These are phyloP conservation scores for Geosmithia flava DNA, from an alignment of 2,329 filamentous ascomycete genomes.

Conservation along the genomic window DNA sequence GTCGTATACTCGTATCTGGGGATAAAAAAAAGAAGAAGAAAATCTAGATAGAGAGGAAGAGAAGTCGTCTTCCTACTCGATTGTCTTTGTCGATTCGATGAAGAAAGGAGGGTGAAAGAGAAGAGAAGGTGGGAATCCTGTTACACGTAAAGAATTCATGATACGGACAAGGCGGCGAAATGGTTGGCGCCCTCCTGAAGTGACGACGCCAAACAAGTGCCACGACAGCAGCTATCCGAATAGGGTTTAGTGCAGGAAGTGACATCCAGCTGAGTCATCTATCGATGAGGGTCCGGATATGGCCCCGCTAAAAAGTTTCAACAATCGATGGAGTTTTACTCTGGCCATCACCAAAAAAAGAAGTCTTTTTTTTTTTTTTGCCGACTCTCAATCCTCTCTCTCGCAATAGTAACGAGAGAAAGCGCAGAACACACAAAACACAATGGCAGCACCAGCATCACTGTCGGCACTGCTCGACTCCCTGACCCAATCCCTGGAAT, in stretches of 20 bases:
- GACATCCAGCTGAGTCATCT: neutral
- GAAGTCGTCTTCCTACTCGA: too few relatives aligned
- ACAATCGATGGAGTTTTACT: neutral
- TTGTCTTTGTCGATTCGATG: neutral
- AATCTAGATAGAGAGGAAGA: too few relatives aligned
- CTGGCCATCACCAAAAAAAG: neutral
- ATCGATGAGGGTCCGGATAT: neutral
- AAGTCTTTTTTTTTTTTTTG: neutral
- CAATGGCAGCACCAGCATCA: slow-evolving; percentile 36
- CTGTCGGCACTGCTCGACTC: slow-evolving; percentile 38
- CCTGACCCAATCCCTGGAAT: slow-evolving; percentile 44
- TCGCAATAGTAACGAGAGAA: neutral
- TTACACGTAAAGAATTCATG: neutral
- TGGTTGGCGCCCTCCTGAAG: neutral
- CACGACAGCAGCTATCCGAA: neutral
- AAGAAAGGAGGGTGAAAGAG: neutral
- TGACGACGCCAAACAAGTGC: neutral
- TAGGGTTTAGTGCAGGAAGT: neutral
- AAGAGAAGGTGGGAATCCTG: neutral
- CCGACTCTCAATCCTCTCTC: neutral
- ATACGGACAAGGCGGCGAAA: neutral
- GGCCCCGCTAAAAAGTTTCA: slow-evolving; percentile 18
- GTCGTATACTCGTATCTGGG: too few relatives aligned
- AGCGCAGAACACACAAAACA: slow-evolving; percentile 4
- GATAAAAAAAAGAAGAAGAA: too few relatives aligned